Conservation (phyloP, 805 yeast genomes). For the Suhomyces xylopsoci region DNA sequence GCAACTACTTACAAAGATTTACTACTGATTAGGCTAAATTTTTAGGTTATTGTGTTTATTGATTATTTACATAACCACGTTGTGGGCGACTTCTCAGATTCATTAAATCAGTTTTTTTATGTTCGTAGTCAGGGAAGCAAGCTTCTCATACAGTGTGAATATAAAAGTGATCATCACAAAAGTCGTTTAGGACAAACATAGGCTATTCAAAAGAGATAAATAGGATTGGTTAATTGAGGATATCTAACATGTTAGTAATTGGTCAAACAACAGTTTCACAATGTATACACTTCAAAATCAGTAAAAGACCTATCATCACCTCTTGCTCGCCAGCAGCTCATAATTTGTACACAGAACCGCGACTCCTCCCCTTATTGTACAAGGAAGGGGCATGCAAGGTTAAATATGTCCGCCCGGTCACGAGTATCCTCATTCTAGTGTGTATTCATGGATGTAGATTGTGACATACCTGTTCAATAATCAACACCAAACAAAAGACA, state of each 20-base stretch:
- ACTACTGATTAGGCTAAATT: background rate
- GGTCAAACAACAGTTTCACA: background rate
- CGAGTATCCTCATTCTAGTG: constrained; percentile 38
- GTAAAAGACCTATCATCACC: constrained; percentile 52
- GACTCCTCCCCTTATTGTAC: constrained; percentile 45
- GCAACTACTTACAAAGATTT: background rate
- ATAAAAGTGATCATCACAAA: constrained; percentile 42
- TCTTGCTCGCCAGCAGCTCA: constrained; percentile 43
- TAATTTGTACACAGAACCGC: constrained; percentile 53
- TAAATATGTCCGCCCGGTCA: constrained; percentile 53
- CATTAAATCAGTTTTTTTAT: constrained; percentile 52
- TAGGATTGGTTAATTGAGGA: constrained; percentile 6
- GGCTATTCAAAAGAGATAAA: constrained; percentile 17
- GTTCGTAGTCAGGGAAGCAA: constrained; percentile 32
- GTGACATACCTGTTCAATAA: constrained; percentile 14
- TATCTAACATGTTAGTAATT: constrained; percentile 3
- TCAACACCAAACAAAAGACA: background rate
- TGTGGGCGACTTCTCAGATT: constrained; percentile 33
- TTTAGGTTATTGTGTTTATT: background rate
- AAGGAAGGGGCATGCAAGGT: constrained; percentile 36
- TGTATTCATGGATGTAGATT: background rate
- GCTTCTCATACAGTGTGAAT: constrained; percentile 60
- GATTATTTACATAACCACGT: background rate
- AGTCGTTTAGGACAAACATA: constrained; percentile 9
- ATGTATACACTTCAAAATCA: constrained; percentile 18